These are phyloP conservation scores for Artemisia argyi DNA, from an alignment of 129 eudicot species.

Conservation along the genomic window DNA sequence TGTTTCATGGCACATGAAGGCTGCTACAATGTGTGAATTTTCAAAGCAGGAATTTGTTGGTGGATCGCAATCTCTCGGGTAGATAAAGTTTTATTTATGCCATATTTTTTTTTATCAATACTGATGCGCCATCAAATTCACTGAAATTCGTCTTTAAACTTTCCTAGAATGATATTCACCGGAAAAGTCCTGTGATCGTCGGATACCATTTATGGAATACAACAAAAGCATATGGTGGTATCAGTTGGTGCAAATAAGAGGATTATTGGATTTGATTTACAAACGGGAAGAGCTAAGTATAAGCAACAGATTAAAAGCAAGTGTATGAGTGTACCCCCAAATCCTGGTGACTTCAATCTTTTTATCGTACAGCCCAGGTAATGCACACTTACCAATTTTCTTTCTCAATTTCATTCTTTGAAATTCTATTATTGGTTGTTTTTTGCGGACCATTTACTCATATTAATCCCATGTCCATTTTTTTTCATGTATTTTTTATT, in stretches of 20 bases:
- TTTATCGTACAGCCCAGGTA: constrained; percentile 96
- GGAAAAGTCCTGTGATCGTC: too few relatives aligned
- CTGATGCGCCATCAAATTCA: constrained; percentile 10
- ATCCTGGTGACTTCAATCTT: constrained; percentile 90
- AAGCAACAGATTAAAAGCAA: constrained; percentile 85
- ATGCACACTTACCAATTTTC: not conserved
- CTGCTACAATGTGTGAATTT: constrained; percentile 98
- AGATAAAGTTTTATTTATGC: constrained; percentile 15
- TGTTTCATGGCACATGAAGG: constrained; percentile 99
- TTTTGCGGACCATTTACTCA: too few relatives aligned
- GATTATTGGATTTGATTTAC: constrained; percentile 71
- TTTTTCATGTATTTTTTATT: too few relatives aligned
- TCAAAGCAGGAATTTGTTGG: constrained; percentile 78
- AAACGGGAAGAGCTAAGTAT: constrained; percentile 71
- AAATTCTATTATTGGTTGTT: not conserved
- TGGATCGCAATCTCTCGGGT: constrained; percentile 58
- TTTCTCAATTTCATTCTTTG: not conserved
- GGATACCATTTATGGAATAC: constrained; percentile 44
- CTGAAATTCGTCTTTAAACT: not conserved
- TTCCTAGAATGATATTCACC: too few relatives aligned
- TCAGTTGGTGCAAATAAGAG: constrained; percentile 65
- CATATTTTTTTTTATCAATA: not conserved
- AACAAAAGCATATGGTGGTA: constrained; percentile 65
- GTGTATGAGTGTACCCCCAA: constrained; percentile 91
- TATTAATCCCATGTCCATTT: too few relatives aligned